A percentile compares a stretch with the other conserved stretches of the same genome.
phyloP scores from a whole-genome alignment of 169 alveolate genomes.

The Plasmodium falciparum region DNA sequence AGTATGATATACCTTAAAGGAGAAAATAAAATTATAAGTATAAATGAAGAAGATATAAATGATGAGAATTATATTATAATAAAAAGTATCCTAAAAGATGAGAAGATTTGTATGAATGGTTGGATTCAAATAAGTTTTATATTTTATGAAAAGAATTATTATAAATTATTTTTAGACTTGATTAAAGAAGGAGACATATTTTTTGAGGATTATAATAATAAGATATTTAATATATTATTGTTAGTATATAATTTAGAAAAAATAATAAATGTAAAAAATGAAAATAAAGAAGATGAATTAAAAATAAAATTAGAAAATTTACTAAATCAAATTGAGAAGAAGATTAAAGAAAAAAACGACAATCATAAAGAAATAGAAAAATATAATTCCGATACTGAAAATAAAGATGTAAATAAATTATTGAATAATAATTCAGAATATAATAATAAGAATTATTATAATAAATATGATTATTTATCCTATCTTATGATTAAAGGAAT shows the following conservation, averaged over 20 bases:
- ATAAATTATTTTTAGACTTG: slow-evolving; percentile 50
- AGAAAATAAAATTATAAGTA: slow-evolving; percentile 7
- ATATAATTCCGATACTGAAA: background rate
- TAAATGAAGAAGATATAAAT: slow-evolving; percentile 58
- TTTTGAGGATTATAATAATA: slow-evolving; percentile 13
- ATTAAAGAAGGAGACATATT: slow-evolving; percentile 52
- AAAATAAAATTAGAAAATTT: slow-evolving; percentile 69
- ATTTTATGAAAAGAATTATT: slow-evolving; percentile 38
- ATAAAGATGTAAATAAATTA: background rate
- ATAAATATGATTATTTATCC: slow-evolving; percentile 33
- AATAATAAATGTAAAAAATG: slow-evolving; percentile 35
- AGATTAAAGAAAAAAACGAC: slow-evolving; percentile 1
- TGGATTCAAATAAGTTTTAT: slow-evolving; percentile 50
- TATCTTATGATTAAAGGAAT: slow-evolving; percentile 43
- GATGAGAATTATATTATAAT: slow-evolving; percentile 51
- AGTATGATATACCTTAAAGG: slow-evolving; percentile 52
- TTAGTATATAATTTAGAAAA: slow-evolving; percentile 50
- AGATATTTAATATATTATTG: slow-evolving; percentile 25
- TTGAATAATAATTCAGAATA: background rate
- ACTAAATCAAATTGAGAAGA: slow-evolving; percentile 56
- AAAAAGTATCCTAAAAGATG: slow-evolving; percentile 35
- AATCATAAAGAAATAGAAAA: background rate
- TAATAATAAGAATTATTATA: no score
- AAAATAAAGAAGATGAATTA: slow-evolving; percentile 62
- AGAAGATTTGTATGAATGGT: slow-evolving; percentile 25